A percentile compares a stretch with the other conserved stretches of the same genome.
phyloP scores from a whole-genome alignment of 352 stramenopile species.

The Salisapilia sapeloensis region DNA sequence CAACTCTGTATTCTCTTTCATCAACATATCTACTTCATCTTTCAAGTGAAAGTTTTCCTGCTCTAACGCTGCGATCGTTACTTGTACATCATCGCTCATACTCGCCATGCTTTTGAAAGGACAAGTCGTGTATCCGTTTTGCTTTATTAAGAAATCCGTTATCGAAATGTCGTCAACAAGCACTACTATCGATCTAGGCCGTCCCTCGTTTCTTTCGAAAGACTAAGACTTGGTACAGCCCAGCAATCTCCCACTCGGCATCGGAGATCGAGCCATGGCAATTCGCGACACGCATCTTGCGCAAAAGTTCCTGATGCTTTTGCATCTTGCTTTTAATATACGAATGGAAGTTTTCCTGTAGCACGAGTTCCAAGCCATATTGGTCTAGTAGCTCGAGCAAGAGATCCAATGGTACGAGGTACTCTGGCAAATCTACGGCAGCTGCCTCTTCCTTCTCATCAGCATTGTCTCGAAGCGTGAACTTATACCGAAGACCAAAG shows the following conservation, averaged over 20 bases:
- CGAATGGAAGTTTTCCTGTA: constrained; percentile 77
- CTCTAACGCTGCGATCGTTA: no score
- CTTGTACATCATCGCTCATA: no score
- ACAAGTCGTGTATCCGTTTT: no score
- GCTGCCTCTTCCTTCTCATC: constrained; percentile 40
- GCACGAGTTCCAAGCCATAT: constrained; percentile 62
- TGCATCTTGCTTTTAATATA: constrained; percentile 66
- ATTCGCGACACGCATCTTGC: constrained; percentile 82
- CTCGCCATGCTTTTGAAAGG: no score
- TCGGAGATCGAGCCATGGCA: constrained; percentile 69
- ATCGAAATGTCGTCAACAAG: no score
- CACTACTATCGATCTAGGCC: no score
- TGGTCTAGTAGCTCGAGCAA: constrained; percentile 40
- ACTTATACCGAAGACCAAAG: constrained; percentile 84
- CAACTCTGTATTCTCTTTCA: no score
- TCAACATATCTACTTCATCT: no score
- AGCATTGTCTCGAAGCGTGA: constrained; percentile 66
- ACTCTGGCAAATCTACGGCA: constrained; percentile 82
- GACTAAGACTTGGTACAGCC: constrained; percentile 71
- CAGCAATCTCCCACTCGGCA: constrained; percentile 74
- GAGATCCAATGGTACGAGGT: constrained; percentile 78
- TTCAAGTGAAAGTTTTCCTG: no score
- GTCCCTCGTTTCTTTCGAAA: constrained; percentile 79
- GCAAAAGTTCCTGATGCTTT: constrained; percentile 42
- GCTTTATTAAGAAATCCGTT: no score